phyloP scores from a whole-genome alignment of 2,329 filamentous ascomycete species.

The Xylariaceae sp. region DNA sequence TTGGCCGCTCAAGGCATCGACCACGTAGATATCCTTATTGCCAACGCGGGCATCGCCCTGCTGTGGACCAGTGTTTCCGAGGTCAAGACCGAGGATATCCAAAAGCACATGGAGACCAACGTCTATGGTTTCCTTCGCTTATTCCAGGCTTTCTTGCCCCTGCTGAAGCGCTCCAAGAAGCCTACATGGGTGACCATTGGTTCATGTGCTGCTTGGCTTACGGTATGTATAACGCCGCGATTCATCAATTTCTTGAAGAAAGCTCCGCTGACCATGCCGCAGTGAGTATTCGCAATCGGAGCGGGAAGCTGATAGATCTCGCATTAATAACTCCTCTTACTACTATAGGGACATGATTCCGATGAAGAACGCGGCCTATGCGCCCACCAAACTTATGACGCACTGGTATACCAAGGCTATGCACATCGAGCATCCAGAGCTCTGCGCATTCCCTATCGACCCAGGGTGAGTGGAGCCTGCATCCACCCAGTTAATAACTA shows the following conservation, averaged over 20 bases:
- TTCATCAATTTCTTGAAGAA: neutral
- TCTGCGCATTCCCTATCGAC: neutral
- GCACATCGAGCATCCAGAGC: neutral
- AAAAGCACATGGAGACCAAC: slow-evolving; percentile 49
- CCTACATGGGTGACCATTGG: neutral
- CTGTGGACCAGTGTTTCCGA: slow-evolving; percentile 40
- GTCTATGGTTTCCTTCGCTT: slow-evolving; percentile 47
- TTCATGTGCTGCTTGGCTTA: neutral
- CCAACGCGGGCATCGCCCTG: neutral
- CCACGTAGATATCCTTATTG: neutral
- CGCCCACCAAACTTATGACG: neutral
- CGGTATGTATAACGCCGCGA: neutral
- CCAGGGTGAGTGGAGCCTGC: too few species aligned
- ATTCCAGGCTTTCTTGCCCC: slow-evolving; percentile 48
- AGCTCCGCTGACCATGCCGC: neutral
- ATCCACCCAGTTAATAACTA: too few species aligned
- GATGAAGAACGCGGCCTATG: slow-evolving; percentile 2
- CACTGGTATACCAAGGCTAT: slow-evolving; percentile 22
- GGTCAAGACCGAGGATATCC: slow-evolving; percentile 45
- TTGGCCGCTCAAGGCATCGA: neutral
- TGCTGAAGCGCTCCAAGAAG: slow-evolving; percentile 41
- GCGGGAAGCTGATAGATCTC: too few species aligned
- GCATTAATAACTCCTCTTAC: too few species aligned
- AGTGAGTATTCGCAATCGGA: too few species aligned
- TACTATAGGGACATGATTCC: slow-evolving; percentile 1